These are phyloP conservation scores for Ananas comosus DNA, from an alignment of 176 grass and related monocot species.

Conservation along the genomic window DNA sequence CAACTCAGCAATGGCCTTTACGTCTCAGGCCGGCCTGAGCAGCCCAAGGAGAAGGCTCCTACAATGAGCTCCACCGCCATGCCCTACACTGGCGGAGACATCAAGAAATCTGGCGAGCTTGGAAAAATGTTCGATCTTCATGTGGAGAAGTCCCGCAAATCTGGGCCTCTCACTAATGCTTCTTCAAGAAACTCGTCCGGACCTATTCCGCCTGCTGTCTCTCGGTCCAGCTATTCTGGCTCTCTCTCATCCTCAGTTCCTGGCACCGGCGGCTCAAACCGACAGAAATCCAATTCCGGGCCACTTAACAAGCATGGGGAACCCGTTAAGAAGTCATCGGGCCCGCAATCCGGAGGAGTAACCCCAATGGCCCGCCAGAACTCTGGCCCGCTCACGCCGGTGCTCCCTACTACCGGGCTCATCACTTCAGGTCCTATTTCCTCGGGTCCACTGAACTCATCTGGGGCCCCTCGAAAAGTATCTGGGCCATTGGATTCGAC, in stretches of 20 bases:
- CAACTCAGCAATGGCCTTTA: slow-evolving; percentile 93
- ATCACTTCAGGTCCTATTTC: slow-evolving; percentile 85
- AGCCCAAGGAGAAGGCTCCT: slow-evolving; percentile 81
- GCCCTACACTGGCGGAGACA: slow-evolving; percentile 96
- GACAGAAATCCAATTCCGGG: slow-evolving; percentile 83
- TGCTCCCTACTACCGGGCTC: slow-evolving; percentile 80
- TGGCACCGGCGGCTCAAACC: slow-evolving; percentile 47
- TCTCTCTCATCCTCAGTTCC: slow-evolving; percentile 61
- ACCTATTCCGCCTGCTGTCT: slow-evolving; percentile 52
- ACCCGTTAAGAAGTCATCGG: slow-evolving; percentile 70
- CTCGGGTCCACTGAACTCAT: slow-evolving; percentile 75
- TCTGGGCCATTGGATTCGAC: slow-evolving; percentile 71
- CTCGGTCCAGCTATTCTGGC: slow-evolving; percentile 56
- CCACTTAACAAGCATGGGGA: slow-evolving; percentile 94
- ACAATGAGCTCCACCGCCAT: slow-evolving; percentile 65
- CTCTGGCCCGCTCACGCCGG: slow-evolving; percentile 68
- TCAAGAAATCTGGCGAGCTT: slow-evolving; percentile 92
- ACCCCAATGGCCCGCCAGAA: slow-evolving; percentile 83
- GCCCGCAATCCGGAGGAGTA: slow-evolving; percentile 82
- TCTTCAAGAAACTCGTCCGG: slow-evolving; percentile 63
- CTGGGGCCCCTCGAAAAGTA: slow-evolving; percentile 74
- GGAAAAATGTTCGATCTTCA: slow-evolving; percentile 99
- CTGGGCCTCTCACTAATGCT: slow-evolving; percentile 58
- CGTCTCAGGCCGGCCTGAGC: slow-evolving; percentile 84
- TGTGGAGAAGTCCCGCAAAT: slow-evolving; percentile 90